Base-by-base conservation (phyloP, 495 filamentous ascomycete species). In the Talaromyces borbonicus region DNA sequence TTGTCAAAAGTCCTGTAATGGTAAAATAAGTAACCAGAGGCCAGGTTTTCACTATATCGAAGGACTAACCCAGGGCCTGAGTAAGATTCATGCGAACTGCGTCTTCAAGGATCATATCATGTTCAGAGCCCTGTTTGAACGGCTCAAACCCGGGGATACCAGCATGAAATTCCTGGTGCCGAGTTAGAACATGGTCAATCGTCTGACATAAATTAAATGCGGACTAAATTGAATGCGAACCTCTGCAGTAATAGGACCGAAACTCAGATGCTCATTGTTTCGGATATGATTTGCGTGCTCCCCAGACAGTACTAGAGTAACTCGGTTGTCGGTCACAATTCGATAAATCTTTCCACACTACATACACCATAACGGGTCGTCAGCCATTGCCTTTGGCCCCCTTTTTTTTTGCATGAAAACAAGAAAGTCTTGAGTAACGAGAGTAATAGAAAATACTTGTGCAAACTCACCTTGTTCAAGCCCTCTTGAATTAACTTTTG, bases 161-260 rank as follows among this genome's bases (percentile, higher is more conserved):
- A n/a, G 33, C 33, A 37, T 37, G 33, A 37, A 37, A 37, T 37
- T 37, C n/a, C 33, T 37, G 16, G n/a, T n/a, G 5, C 16, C 33
- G 5, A 18, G 33, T 18, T 6, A 37, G 33, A 37, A 15, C 9
- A n/a, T 18, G 9, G n/a, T 37, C 33, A n/a, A 37, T 37, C 16
- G 5, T 37, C 33, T 5, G 6, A 14, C 33, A 5, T 37, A 15
- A 5, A 5, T 5, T 37, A 45, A 6, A 30, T n/a, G 16, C 33
- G 6, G 9, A n/a, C 12, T n/a, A 27, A 45, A 18, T n/a, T n/a
- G n/a, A n/a, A n/a, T n/a, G n/a, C n/a, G n/a, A n/a, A n/a, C n/a
- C n/a, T n/a, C n/a, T n/a, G n/a, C n/a, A n/a, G n/a, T n/a, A n/a
- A n/a, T n/a, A n/a, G n/a, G n/a, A n/a, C n/a, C n/a, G 26, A 29